Base-by-base conservation (phyloP, 1,284 basidiomycete species). In the Cutaneotrichosporon sp. region DNA sequence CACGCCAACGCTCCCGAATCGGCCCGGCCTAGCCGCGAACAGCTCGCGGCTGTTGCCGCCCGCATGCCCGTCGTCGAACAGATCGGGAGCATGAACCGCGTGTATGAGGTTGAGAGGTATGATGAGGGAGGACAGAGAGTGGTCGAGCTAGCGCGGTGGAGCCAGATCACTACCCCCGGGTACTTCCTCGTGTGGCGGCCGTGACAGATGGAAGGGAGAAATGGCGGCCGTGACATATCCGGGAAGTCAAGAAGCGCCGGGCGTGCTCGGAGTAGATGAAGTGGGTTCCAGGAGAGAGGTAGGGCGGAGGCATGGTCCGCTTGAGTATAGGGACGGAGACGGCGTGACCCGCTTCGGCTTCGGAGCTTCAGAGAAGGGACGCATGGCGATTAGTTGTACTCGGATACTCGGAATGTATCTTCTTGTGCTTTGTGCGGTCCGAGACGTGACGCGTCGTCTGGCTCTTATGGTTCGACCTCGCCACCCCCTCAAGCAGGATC, bases 111-210 rank as follows among this genome's bases (percentile, higher is more conserved):
- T 10, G 67, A 68, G 30, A 63, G 77, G 49, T 63, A 69, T 30
- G 67, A 53, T 36, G 72, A 72, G n/a, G 70, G 66, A 1, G 72
- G 72, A 1, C 61, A 69, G 36, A 22, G 61, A 2, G 63, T 70
- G 10, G 73, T 76, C 16, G 73, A 77, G 55, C 67, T 79, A 14
- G 65, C 60, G 53, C 67, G 75, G 36, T 78, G 76, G 73, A 61
- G 61, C 3, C 70, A 65, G 55, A 72, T 72, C 10, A 55, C 51
- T 30, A 75, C 73, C 3, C 78, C 79, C 1, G 73, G 72, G 0
- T 79, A 80, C 68, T 80, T 81, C 63, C 73, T 75, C 58, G 72
- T 78, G 9, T 79, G 78, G 79, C 63, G 78, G 51, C 76, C 74
- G 22, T 80, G 65, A 57, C 47, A 30, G n/a, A n/a, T n/a, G n/a